Conservation (phyloP, 371 early-diverging fungal genomes). For the Fennellomyces sp. region DNA sequence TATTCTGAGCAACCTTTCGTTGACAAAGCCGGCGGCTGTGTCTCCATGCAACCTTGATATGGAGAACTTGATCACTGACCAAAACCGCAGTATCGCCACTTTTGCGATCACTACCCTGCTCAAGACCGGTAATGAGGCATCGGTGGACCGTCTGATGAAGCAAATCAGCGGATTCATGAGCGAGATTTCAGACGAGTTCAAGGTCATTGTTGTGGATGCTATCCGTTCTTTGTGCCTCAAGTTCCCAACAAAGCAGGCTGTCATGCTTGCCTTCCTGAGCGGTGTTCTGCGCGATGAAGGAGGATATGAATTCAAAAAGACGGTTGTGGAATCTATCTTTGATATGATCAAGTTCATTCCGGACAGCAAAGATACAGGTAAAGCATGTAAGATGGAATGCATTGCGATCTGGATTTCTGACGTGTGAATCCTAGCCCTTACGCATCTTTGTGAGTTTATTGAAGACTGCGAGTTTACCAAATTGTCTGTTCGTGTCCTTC, state of each 20-base stretch:
- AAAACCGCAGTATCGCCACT: conserved; percentile 96
- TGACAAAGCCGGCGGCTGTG: conserved; percentile 88
- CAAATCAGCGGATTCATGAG: conserved; percentile 96
- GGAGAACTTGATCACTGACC: conserved; percentile 95
- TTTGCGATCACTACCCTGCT: conserved; percentile 98
- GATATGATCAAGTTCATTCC: conserved; percentile 93
- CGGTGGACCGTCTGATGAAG: conserved; percentile 97
- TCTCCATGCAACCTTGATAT: conserved; percentile 96
- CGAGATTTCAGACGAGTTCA: conserved; percentile 98
- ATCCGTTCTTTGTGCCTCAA: conserved; percentile 94
- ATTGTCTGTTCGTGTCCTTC: conserved; percentile 93
- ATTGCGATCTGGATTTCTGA: not conserved
- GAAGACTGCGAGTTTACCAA: conserved; percentile 99
- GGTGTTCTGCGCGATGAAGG: conserved; percentile 96
- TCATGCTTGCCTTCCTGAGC: conserved; percentile 93
- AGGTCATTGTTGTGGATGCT: conserved; percentile 97
- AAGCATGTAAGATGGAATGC: not conserved
- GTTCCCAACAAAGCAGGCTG: conserved; percentile 94
- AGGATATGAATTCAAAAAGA: conserved; percentile 94
- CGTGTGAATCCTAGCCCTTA: conserved; percentile 65
- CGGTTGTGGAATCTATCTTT: conserved; percentile 96
- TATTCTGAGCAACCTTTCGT: conserved; percentile 89
- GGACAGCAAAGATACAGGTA: conserved; percentile 90
- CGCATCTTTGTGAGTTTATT: conserved; percentile 98
- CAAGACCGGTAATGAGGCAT: conserved; percentile 98